phyloP scores from a whole-genome alignment of 1,139 yeast species.

The Kurtzmaniella natalensis region DNA sequence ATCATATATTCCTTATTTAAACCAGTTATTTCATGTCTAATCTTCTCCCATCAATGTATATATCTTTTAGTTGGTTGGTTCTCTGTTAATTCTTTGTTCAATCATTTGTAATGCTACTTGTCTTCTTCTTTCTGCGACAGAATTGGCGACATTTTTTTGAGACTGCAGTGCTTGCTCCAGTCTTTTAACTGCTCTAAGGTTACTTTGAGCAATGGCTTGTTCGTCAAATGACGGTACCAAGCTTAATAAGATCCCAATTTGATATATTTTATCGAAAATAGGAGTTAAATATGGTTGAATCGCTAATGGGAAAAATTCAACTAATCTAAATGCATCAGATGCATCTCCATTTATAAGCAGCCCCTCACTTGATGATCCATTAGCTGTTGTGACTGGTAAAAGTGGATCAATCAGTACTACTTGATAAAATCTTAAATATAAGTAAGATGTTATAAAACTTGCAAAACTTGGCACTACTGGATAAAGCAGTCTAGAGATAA shows the following conservation, averaged over 20 bases:
- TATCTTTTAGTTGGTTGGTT: slow-evolving; percentile 9
- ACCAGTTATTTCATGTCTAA: too few species aligned
- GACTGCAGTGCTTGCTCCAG: slow-evolving; percentile 41
- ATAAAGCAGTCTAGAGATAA: slow-evolving; percentile 33
- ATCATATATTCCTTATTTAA: too few species aligned
- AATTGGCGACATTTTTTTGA: slow-evolving; percentile 42
- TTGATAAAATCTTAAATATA: slow-evolving; percentile 74
- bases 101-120: slow-evolving; percentile 81
- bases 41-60: too few species aligned
- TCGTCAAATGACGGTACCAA: slow-evolving; percentile 65
- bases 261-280: slow-evolving; percentile 51
- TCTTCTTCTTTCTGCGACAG: slow-evolving; percentile 80
- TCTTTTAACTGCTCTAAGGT: slow-evolving; percentile 61
- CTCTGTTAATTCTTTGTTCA: slow-evolving; percentile 61
- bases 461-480: slow-evolving; percentile 65
- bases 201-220: slow-evolving; percentile 69
- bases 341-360: slow-evolving; percentile 70
- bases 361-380: slow-evolving; percentile 17
- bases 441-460: slow-evolving; percentile 69
- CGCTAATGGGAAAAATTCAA: slow-evolving; percentile 72
- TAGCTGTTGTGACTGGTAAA: slow-evolving; percentile 33
- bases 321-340: slow-evolving; percentile 80
- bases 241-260: slow-evolving; percentile 49
- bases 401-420: slow-evolving; percentile 33
- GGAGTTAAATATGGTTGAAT: slow-evolving; percentile 50